Conservation (phyloP, 177 flowering plant species). For the Vitis hybrid region DNA sequence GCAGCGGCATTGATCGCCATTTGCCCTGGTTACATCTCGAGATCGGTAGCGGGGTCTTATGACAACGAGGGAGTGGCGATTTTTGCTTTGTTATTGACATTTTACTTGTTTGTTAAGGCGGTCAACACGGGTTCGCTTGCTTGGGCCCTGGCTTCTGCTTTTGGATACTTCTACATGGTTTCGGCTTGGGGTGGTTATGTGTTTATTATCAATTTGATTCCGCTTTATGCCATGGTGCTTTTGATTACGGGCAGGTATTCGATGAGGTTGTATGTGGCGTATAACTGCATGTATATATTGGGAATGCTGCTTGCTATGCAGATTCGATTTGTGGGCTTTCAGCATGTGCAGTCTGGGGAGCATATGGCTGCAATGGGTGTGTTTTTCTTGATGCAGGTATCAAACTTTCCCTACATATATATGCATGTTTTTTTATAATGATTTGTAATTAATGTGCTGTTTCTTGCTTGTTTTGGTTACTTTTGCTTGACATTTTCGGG, state of each 20-base stretch:
- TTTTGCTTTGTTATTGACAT: constrained; percentile 82
- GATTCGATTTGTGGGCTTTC: constrained; percentile 97
- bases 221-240: constrained; percentile 86
- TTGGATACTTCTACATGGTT: constrained; percentile 96
- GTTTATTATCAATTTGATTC: constrained; percentile 88
- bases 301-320: constrained; percentile 99
- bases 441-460: neutral
- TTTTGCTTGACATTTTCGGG: neutral
- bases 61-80: constrained; percentile 97
- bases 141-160: constrained; percentile 87
- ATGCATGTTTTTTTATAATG: neutral
- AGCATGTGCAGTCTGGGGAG: constrained; percentile 98
- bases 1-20: constrained; percentile 93
- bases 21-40: constrained; percentile 93
- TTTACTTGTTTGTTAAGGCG: constrained; percentile 89
- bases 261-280: constrained; percentile 90
- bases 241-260: constrained; percentile 91
- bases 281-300: constrained; percentile 82
- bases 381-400: constrained; percentile 90
- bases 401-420: neutral
- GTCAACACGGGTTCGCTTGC: constrained; percentile 92
- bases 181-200: constrained; percentile 99
- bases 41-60: constrained; percentile 95
- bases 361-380: constrained; percentile 99
- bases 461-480: neutral